Evolutionary conservation across 1,284 basidiomycete species (phyloP).

Genomic region (Ustilago nuda): DNA sequence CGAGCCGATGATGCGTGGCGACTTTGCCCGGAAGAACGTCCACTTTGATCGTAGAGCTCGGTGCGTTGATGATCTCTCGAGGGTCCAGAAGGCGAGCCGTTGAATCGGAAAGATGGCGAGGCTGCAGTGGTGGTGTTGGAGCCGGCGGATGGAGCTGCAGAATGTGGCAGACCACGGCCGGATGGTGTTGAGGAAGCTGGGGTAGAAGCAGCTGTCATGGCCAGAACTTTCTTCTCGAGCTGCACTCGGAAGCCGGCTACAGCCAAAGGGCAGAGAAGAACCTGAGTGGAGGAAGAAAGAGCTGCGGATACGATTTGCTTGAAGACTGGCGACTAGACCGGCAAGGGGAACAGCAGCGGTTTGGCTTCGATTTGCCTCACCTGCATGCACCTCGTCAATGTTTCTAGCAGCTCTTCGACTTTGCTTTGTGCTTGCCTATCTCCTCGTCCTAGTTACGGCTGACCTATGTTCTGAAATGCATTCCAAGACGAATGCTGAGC

Average conservation of each 20-base stretch:
- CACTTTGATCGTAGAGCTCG: constrained; percentile 25
- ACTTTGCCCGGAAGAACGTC: neutral
- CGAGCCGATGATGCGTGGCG: neutral
- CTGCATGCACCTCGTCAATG: neutral
- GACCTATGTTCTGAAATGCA: neutral
- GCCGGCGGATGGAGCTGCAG: neutral
- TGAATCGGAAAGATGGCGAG: constrained; percentile 9
- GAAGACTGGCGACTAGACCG: constrained; percentile 34
- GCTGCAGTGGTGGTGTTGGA: neutral
- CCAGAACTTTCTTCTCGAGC: constrained; percentile 13
- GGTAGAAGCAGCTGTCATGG: constrained; percentile 26
- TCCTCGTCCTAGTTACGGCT: neutral
- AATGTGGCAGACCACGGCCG: constrained; percentile 15
- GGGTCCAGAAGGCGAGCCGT: neutral
- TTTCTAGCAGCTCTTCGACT: neutral
- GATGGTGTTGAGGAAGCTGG: constrained; percentile 22
- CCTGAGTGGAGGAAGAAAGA: constrained; percentile 11
- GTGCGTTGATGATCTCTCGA: constrained; percentile 13
- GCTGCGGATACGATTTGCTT: constrained; percentile 8
- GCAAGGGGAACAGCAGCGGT: constrained; percentile 7
- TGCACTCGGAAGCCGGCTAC: constrained; percentile 19
- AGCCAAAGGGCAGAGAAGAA: neutral
- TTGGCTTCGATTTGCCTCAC: neutral
- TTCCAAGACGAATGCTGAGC: constrained; percentile 1
- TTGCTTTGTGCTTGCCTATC: neutral